Evolutionary conservation across 2,329 filamentous ascomycete species (phyloP), one percentile per base, ranked within the genome.

Genomic region (Fusarium phyllophilum): DNA sequence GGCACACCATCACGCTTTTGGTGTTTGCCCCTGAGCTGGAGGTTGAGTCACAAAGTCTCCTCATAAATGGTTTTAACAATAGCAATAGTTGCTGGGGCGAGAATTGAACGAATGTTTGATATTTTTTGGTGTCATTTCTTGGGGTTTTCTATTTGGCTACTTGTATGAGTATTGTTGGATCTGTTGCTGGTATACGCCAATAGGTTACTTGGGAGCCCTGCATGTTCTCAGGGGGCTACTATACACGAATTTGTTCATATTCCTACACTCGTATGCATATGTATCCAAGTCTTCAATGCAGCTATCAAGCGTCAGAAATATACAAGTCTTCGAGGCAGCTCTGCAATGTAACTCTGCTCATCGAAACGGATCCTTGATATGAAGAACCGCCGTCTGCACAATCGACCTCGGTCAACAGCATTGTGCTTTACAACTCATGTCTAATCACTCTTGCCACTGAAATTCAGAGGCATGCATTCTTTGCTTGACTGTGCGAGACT

Each of bases 21-120:
- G 63, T 74, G 72, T 68, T 68, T 68, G 69, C 62, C 64, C 57
- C 61, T 68, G 67, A 65, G 44, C 54, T 51, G 51, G 58, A 29
- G 18, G 33, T 41, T 56, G 56, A 24, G 66, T 49, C 17, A 45
- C 61, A 49, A 26, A 26, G 66, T 52, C 17, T 31, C 61, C 49
- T 46, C 29, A 56, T 45, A 54, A 61, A 55, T 33, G 29, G 33
- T 9, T 11, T 41, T 31, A 42, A 31, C 17, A 44, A 45, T 48
- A 15, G 13, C 20, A 41, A 17, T 24, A 14, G 46, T 34, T 33
- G 8, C 5, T 8, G 39, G 12, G 17, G 36, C 14, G 17, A 31
- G 12, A 33, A 12, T 14, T 14, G 5, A 36, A 34, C 5, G 20
- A 22, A 17, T 22, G 5, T 29, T 29, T 58, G 12, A 36, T 49